Evolutionary conservation across 495 filamentous ascomycete genomes (phyloP).

Genomic region (Hypoxylon lenormandii): DNA sequence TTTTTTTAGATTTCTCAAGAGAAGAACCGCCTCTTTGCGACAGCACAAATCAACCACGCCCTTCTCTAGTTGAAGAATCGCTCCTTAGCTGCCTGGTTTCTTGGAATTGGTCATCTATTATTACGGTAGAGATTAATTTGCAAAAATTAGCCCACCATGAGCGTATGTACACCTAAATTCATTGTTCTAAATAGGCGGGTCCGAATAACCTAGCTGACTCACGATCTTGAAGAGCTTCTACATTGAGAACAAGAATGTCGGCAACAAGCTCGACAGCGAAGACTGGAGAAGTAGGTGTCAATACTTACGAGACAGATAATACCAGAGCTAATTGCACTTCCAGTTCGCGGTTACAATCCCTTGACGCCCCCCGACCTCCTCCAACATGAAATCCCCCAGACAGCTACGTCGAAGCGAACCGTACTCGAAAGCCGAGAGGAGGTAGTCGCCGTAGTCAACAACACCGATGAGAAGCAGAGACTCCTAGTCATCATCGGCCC

Average conservation of each 20-base stretch:
- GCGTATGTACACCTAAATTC: slow-evolving; percentile 42
- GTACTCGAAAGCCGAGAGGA: slow-evolving; percentile 85
- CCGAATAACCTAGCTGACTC: slow-evolving; percentile 27
- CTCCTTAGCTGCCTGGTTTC: background rate
- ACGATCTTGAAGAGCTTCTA: slow-evolving; percentile 70
- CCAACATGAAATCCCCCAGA: slow-evolving; percentile 92
- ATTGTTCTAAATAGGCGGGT: background rate
- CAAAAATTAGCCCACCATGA: slow-evolving; percentile 40
- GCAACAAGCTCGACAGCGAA: slow-evolving; percentile 81
- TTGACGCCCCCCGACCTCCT: slow-evolving; percentile 92
- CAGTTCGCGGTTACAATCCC: slow-evolving; percentile 92
- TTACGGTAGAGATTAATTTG: background rate
- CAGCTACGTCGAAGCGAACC: slow-evolving; percentile 77
- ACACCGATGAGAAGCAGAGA: slow-evolving; percentile 77
- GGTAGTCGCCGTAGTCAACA: slow-evolving; percentile 81
- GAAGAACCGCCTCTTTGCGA: slow-evolving; percentile 25
- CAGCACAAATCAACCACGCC: slow-evolving; percentile 13
- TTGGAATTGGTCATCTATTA: slow-evolving; percentile 2
- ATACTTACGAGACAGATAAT: background rate
- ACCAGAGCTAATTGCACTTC: slow-evolving; percentile 33
- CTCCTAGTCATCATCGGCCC: slow-evolving; percentile 94
- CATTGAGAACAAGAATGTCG: slow-evolving; percentile 89
- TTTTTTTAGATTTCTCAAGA: slow-evolving; percentile 29
- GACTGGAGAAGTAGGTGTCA: slow-evolving; percentile 84
- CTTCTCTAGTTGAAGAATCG: slow-evolving; percentile 6